Percentiles rank a stretch among this genome's conserved stretches.
phyloP scores from a whole-genome alignment of 129 eudicot species.

The Tagetes erecta region DNA sequence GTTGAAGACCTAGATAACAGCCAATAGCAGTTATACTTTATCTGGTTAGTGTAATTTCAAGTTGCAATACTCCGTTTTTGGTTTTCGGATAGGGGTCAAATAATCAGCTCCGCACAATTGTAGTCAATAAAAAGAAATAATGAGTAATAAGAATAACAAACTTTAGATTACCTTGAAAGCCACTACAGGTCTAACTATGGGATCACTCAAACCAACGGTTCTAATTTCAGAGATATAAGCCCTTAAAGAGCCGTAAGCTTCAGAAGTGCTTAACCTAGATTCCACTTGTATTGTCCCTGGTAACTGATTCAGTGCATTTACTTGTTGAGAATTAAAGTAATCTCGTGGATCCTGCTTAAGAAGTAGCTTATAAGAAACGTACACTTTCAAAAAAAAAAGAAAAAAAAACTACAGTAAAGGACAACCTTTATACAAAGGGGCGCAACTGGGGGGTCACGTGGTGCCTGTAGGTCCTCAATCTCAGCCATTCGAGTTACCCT shows the following conservation, averaged over 20 bases:
- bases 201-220: constrained; percentile 57
- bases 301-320: constrained; percentile 56
- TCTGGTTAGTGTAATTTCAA: constrained; percentile 9
- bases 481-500: constrained; percentile 71
- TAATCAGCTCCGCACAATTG: neutral
- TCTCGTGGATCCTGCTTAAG: constrained; percentile 91
- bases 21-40: constrained; percentile 16
- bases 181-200: constrained; percentile 63
- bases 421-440: constrained; percentile 87
- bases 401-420: constrained; percentile 7
- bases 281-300: constrained; percentile 50
- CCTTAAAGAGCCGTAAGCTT: constrained; percentile 69
- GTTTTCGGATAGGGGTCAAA: neutral
- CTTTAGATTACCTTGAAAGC: constrained; percentile 62
- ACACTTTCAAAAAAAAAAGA: neutral
- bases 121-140: neutral
- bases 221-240: constrained; percentile 54
- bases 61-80: neutral
- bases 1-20: constrained; percentile 57
- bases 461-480: constrained; percentile 98
- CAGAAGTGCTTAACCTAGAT: constrained; percentile 49
- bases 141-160: neutral
- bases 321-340: constrained; percentile 96
- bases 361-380: constrained; percentile 21
- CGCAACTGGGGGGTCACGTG: constrained; percentile 89